phyloP scores from a whole-genome alignment of 73 alveolate species.

The Blepharisma japonicum region DNA sequence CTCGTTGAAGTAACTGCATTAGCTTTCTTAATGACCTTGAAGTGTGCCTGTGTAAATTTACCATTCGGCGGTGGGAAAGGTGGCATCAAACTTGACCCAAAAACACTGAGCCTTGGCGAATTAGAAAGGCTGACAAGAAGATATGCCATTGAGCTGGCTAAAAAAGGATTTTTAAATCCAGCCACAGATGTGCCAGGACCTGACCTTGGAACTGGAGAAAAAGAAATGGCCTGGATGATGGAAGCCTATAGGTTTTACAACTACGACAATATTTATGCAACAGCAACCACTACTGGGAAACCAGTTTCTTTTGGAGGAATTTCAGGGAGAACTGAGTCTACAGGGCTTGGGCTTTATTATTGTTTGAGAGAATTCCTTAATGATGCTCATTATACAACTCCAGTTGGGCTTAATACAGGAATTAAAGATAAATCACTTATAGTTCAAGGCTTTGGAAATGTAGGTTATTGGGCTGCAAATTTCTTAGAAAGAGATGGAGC shows the following conservation, averaged over 20 bases:
- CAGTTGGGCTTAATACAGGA: conserved; percentile 56
- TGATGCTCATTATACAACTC: conserved; percentile 39
- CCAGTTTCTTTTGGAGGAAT: conserved; percentile 77
- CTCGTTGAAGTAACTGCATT: conserved; percentile 70
- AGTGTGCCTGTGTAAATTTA: conserved; percentile 58
- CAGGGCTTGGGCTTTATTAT: conserved; percentile 89
- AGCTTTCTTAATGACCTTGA: conserved; percentile 66
- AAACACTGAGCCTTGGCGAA: conserved; percentile 48
- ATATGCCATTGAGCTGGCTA: conserved; percentile 72
- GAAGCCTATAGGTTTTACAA: conserved; percentile 73
- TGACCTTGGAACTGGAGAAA: conserved; percentile 84
- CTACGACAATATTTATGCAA: conserved; percentile 64
- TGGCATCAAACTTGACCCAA: conserved; percentile 71
- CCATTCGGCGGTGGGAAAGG: conserved; percentile 88
- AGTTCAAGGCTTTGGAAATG: conserved; percentile 86
- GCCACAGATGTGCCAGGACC: conserved; percentile 84
- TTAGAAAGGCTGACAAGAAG: conserved; percentile 73
- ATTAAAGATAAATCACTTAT: conserved; percentile 70
- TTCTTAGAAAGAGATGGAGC: conserved; percentile 64
- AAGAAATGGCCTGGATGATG: conserved; percentile 84
- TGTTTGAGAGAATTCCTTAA: conserved; percentile 73
- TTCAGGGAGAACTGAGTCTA: conserved; percentile 79
- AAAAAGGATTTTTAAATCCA: conserved; percentile 74
- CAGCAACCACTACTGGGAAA: conserved; percentile 85
- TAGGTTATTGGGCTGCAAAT: conserved; percentile 89